These are phyloP conservation scores for Lipomyces chichibuensis DNA, from an alignment of 805 yeast species.

Conservation along the genomic window DNA sequence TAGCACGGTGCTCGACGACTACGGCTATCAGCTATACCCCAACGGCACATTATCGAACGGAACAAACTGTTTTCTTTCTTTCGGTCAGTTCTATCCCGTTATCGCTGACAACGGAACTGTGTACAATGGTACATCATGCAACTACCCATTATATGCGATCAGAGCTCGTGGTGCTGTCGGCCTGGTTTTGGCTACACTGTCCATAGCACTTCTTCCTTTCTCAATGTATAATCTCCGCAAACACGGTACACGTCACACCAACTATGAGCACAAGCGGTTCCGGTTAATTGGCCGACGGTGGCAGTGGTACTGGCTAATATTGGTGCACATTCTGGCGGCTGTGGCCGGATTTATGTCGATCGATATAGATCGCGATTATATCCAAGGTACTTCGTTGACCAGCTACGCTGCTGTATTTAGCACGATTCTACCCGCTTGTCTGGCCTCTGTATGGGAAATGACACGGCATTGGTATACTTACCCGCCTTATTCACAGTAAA, in stretches of 20 bases:
- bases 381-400: slow-evolving; percentile 39
- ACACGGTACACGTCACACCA: slow-evolving; percentile 36
- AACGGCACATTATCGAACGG: slow-evolving; percentile 42
- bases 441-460: slow-evolving; percentile 39
- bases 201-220: slow-evolving; percentile 35
- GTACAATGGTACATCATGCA: slow-evolving; percentile 36
- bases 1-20: slow-evolving; percentile 33
- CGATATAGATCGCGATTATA: slow-evolving; percentile 41
- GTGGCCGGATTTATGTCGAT: slow-evolving; percentile 42
- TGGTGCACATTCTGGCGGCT: slow-evolving; percentile 37
- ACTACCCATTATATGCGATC: slow-evolving; percentile 37
- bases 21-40: slow-evolving; percentile 35
- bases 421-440: slow-evolving; percentile 34
- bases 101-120: slow-evolving; percentile 38
- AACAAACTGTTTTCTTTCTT: slow-evolving; percentile 39
- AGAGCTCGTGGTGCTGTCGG: slow-evolving; percentile 39
- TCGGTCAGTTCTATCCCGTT: slow-evolving; percentile 37
- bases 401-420: slow-evolving; percentile 37
- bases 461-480: slow-evolving; percentile 39
- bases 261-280: slow-evolving; percentile 35
- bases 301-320: slow-evolving; percentile 42
- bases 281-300: slow-evolving; percentile 38
- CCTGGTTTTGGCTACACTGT: slow-evolving; percentile 35
- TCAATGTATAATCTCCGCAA: slow-evolving; percentile 39
- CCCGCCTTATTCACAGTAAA: neutral